phyloP scores from a whole-genome alignment of 306 rosid genomes.

The Trifolium subterraneum region DNA sequence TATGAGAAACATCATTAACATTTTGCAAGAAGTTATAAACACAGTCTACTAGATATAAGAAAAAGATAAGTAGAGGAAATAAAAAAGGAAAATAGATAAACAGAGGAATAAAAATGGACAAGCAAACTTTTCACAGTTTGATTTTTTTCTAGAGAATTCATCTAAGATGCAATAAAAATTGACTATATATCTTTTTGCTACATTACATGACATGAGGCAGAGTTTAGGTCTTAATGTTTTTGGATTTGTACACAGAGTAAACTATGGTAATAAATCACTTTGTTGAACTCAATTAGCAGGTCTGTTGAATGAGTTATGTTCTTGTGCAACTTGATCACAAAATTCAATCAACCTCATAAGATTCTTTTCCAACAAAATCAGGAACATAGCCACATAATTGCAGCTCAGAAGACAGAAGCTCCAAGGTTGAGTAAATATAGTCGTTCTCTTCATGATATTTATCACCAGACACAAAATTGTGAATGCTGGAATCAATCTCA shows the following conservation, averaged over 20 bases:
- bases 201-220: background rate
- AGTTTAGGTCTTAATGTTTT: background rate
- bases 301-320: background rate
- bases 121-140: background rate
- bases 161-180: background rate
- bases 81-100: too few relatives aligned
- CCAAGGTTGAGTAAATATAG: slow-evolving; percentile 49
- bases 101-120: background rate
- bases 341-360: slow-evolving; percentile 47
- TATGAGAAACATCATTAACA: background rate
- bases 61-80: background rate
- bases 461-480: slow-evolving; percentile 79
- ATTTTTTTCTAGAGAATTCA: background rate
- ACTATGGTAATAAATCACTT: slow-evolving; percentile 22
- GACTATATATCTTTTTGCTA: background rate
- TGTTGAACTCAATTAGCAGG: slow-evolving; percentile 21
- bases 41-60: background rate
- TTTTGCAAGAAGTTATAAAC: background rate
- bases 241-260: background rate
- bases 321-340: slow-evolving; percentile 15
- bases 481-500: slow-evolving; percentile 74
- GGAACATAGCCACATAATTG: slow-evolving; percentile 69
- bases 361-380: slow-evolving; percentile 47
- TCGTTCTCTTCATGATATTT: slow-evolving; percentile 63
- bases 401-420: slow-evolving; percentile 67